Percentiles rank a stretch among this genome's conserved stretches.
Conservation (phyloP, 2,329 filamentous ascomycete species). For the Cladosporium sp. region DNA sequence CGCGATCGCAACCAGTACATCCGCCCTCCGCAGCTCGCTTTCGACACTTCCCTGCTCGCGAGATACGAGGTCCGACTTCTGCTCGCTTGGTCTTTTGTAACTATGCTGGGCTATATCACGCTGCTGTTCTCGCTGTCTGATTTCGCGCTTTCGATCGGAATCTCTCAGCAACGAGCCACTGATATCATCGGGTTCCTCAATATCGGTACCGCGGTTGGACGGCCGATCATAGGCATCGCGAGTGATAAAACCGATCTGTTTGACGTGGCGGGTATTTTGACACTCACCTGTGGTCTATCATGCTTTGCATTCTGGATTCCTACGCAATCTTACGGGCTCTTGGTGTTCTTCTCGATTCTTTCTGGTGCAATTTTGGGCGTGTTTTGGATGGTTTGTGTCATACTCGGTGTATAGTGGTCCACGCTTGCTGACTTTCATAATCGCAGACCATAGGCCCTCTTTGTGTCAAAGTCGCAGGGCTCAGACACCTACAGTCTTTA, state of each 20-base stretch:
- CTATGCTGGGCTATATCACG: constrained; percentile 50
- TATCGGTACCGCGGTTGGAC: constrained; percentile 49
- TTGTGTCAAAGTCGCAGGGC: constrained; percentile 43
- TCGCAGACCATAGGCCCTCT: constrained; percentile 42
- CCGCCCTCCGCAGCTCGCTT: constrained; percentile 36
- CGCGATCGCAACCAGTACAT: constrained; percentile 39
- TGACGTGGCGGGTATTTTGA: constrained; percentile 43
- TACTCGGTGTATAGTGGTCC: neutral
- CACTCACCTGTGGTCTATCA: constrained; percentile 41
- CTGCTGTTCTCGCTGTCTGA: constrained; percentile 49
- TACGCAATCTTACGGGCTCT: constrained; percentile 43
- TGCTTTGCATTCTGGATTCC: constrained; percentile 51
- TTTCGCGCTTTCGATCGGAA: constrained; percentile 47
- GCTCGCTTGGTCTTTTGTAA: constrained; percentile 47
- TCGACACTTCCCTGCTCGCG: constrained; percentile 38
- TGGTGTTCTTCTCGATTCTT: constrained; percentile 46
- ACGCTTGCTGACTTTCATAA: neutral
- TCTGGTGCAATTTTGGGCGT: constrained; percentile 48
- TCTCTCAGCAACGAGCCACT: constrained; percentile 43
- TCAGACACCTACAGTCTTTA: constrained; percentile 42
- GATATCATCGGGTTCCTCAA: constrained; percentile 47
- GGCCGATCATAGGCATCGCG: constrained; percentile 47
- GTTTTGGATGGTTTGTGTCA: constrained; percentile 47
- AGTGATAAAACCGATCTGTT: constrained; percentile 49
- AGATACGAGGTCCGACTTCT: constrained; percentile 37